phyloP scores from a whole-genome alignment of 2,329 filamentous ascomycete species.

The Nothophoma quercina region DNA sequence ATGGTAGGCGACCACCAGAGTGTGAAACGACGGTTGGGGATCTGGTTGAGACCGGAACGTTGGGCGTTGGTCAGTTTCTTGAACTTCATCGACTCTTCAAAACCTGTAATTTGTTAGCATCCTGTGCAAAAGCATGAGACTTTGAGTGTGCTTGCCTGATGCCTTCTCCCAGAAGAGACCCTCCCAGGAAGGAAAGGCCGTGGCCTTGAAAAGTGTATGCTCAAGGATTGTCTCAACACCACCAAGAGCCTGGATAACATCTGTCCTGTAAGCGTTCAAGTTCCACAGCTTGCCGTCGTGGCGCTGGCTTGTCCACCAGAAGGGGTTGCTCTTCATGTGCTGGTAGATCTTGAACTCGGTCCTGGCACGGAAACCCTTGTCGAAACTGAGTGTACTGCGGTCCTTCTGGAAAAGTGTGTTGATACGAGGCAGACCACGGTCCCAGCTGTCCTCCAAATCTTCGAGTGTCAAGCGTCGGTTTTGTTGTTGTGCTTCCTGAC shows the following conservation, averaged over 20 bases:
- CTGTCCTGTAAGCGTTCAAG: conserved; percentile 91
- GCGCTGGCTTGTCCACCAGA: conserved; percentile 98
- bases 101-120: conserved; percentile 26
- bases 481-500: conserved; percentile 94
- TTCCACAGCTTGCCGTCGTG: conserved; percentile 99
- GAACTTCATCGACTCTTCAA: conserved; percentile 81
- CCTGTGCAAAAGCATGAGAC: neutral
- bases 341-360: conserved; percentile 99
- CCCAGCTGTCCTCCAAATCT: conserved; percentile 98
- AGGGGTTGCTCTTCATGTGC: conserved; percentile 98
- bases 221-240: conserved; percentile 98
- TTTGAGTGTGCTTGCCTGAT: conserved; percentile 41
- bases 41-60: conserved; percentile 95
- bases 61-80: conserved; percentile 99
- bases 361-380: conserved; percentile 95
- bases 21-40: conserved; percentile 97
- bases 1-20: conserved; percentile 95
- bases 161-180: conserved; percentile 89
- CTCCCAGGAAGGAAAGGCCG: conserved; percentile 96
- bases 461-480: conserved; percentile 94
- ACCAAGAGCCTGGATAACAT: conserved; percentile 94
- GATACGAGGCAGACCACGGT: conserved; percentile 94
- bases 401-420: conserved; percentile 99
- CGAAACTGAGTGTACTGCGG: conserved; percentile 93
- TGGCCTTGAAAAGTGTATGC: conserved; percentile 95